Conservation (phyloP, 345 rosid genomes). For the Eucalyptus marginata region DNA sequence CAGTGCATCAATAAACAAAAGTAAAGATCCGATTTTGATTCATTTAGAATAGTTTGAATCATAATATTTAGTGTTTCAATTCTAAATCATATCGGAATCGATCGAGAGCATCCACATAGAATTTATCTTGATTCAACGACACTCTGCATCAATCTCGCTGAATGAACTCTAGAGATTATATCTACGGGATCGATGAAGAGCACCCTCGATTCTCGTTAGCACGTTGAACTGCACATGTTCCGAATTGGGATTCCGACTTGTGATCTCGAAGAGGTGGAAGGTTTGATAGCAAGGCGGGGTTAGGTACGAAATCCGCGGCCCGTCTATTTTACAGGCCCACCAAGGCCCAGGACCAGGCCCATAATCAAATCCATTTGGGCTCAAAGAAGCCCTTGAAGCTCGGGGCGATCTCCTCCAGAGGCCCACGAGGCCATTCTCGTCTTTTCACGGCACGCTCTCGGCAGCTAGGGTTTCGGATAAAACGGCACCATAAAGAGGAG, state of each 20-base stretch:
- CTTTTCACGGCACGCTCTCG: background rate
- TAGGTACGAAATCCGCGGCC: background rate
- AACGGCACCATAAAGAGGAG: background rate
- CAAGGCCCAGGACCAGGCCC: background rate
- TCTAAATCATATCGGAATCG: background rate
- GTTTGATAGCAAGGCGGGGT: background rate
- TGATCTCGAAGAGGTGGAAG: background rate
- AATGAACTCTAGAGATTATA: background rate
- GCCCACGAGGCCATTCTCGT: background rate
- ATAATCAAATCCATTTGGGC: background rate
- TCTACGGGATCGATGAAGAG: background rate
- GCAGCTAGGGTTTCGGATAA: background rate
- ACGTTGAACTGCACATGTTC: accelerated
- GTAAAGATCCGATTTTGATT: background rate
- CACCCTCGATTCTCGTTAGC: background rate
- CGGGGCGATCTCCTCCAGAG: background rate
- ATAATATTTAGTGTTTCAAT: background rate
- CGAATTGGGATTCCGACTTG: background rate
- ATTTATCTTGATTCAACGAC: background rate
- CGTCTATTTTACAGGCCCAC: background rate
- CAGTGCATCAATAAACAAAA: too few relatives aligned
- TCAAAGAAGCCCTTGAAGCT: background rate
- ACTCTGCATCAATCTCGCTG: background rate
- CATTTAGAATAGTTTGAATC: background rate
- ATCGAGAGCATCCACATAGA: accelerated